Base-by-base conservation (phyloP, 495 filamentous ascomycete genomes). In the Hyaloscypha bicolor region DNA sequence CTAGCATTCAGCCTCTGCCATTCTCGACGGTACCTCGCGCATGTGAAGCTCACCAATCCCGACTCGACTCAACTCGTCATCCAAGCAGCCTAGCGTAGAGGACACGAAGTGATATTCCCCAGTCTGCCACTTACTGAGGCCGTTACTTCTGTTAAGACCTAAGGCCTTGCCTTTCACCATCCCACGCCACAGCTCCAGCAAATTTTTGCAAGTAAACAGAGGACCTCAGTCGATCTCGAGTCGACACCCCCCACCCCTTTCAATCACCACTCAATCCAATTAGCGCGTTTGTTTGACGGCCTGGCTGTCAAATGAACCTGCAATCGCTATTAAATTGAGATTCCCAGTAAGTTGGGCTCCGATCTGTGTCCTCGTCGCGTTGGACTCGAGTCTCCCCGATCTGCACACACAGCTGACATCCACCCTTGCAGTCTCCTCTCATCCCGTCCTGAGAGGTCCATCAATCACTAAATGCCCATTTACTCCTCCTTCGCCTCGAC, bases 231-330 rank as follows among this genome's bases (percentile, higher is more conserved):
- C 73, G 68, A 67, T 62, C 67, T 68, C 64, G 58, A 71, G 65
- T 74, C 71, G 69, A 68, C 60, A 33, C 29, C 55, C 64, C 42
- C 56, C 55, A 62, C 42, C 51, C 32, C 37, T 25, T 16, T 48
- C 32, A n/a, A 69, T 67, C 68, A 63, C 62, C 61, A 64, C 62
- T 66, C 57, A 66, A 64, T 63, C 45, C 33, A 70, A 64, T 37
- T 61, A 62, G 85, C 85, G 85, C 84, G 85, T 89, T 88, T 81
- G 31, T 77, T 87, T 87, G 85, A 80, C 85, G 84, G 82, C 85
- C 82, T 72, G 42, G 85, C 84, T 85, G 84, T 87, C 85, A 87
- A 87, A 86, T 88, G 87, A 89, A 88, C 85, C 86, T 89, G 85
- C 87, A 85, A 76, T 79, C 76, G 75, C 74, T 71, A 82, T 79